Conservation (phyloP, 2,329 filamentous ascomycete species). For the Botryotinia calthae region DNA sequence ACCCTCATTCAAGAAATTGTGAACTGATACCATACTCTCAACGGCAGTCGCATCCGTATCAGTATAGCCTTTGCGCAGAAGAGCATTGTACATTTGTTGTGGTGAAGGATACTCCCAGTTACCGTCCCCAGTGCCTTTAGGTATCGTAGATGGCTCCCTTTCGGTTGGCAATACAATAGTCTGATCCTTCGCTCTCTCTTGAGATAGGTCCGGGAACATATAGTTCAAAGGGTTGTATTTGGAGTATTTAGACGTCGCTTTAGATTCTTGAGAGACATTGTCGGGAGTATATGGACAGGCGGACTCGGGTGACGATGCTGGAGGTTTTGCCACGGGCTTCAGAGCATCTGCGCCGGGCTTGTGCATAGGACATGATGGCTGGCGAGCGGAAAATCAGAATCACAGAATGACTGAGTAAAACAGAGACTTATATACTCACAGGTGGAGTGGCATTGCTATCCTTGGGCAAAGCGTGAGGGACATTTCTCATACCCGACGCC, state of each 20-base stretch:
- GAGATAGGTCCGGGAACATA: conserved; percentile 87
- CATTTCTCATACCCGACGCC: conserved; percentile 28
- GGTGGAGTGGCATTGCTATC: conserved; percentile 31
- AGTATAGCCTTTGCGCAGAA: conserved; percentile 91
- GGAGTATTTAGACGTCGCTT: conserved; percentile 52
- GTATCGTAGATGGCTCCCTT: conserved; percentile 85
- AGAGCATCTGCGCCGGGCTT: conserved; percentile 41
- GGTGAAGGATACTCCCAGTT: conserved; percentile 98
- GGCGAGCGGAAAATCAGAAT: conserved; percentile 1
- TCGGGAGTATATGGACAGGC: conserved; percentile 38
- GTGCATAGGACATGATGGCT: conserved; percentile 72
- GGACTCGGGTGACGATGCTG: conserved; percentile 35
- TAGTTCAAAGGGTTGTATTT: conserved; percentile 83
- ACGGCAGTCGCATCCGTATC: conserved; percentile 93
- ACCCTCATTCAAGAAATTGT: conserved; percentile 97
- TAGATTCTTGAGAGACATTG: conserved; percentile 27
- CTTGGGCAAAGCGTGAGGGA: conserved; percentile 30
- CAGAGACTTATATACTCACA: conserved; percentile 26
- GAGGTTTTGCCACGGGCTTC: conserved; percentile 32
- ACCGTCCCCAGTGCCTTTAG: conserved; percentile 71
- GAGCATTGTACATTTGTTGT: conserved; percentile 99
- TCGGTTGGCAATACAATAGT: conserved; percentile 70
- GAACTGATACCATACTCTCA: conserved; percentile 94
- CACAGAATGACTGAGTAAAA: conserved; percentile 21
- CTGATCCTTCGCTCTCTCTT: conserved; percentile 73